phyloP scores from a whole-genome alignment of 768 basidiomycete species.

The Panaeolus cyanescens region DNA sequence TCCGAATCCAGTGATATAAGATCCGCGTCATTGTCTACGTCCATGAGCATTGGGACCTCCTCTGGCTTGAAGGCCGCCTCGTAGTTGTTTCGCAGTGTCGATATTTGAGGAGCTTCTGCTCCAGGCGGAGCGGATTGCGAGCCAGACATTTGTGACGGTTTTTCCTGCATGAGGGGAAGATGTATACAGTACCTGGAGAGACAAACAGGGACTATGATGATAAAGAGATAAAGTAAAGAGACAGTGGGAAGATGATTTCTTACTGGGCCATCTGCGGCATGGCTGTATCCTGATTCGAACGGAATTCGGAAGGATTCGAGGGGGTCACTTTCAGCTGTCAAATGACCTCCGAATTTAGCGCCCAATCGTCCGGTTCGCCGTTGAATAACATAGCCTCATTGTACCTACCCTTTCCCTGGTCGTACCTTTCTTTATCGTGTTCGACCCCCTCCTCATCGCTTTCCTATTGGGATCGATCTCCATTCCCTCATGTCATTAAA shows the following conservation, averaged over 20 bases:
- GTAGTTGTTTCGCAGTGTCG: background rate
- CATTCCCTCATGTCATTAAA: background rate
- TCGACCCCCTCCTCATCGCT: background rate
- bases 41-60: background rate
- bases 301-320: background rate
- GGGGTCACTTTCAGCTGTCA: background rate
- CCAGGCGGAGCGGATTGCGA: background rate
- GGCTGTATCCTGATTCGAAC: background rate
- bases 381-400: background rate
- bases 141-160: background rate
- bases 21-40: background rate
- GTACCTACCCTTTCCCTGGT: background rate
- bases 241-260: background rate
- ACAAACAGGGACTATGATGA: background rate
- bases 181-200: background rate
- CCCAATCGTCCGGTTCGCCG: background rate
- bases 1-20: background rate
- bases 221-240: background rate
- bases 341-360: slow-evolving; percentile 1
- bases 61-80: background rate
- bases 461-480: background rate
- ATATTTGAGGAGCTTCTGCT: background rate
- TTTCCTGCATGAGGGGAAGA: background rate
- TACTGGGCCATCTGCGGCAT: background rate
- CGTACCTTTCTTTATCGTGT: background rate